phyloP scores from a whole-genome alignment of 805 yeast species.

The Cyberlindnera xylosilytica region DNA sequence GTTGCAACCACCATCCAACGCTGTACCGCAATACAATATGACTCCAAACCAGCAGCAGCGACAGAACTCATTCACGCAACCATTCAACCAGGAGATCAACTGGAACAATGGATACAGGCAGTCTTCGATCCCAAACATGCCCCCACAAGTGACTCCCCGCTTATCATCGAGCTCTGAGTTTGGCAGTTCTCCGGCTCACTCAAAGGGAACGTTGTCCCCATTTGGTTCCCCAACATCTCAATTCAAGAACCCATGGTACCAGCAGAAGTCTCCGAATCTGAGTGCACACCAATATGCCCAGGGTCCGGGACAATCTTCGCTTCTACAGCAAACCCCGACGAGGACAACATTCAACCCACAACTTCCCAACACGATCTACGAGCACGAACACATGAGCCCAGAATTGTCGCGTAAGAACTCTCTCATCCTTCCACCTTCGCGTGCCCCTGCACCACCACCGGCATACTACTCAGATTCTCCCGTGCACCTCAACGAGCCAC shows the following conservation, averaged over 20 bases:
- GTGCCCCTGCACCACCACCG: conserved; percentile 45
- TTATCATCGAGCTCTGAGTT: conserved; percentile 11
- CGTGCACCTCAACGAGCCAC: conserved; percentile 28
- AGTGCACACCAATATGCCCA: conserved; percentile 2
- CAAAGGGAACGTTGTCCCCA: conserved; percentile 18
- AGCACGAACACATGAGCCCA: conserved; percentile 31
- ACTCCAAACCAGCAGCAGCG: conserved; percentile 6
- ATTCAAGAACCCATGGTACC: conserved; percentile 29
- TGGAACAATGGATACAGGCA: conserved; percentile 26
- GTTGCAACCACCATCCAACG: conserved; percentile 4
- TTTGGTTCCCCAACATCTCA: conserved; percentile 29
- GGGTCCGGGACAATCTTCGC: conserved; percentile 3
- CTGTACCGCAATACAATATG: conserved; percentile 1
- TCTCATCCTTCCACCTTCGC: conserved; percentile 38
- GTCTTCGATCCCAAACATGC: conserved; percentile 17
- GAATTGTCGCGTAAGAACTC: conserved; percentile 21
- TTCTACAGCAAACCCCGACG: conserved; percentile 22
- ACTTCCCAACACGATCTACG: conserved; percentile 47
- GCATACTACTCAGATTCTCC: conserved; percentile 31
- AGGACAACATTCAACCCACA: conserved; percentile 30
- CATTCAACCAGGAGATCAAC: conserved; percentile 16
- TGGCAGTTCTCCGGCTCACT: conserved; percentile 3
- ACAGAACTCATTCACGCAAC: conserved; percentile 2
- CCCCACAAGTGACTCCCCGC: conserved; percentile 20
- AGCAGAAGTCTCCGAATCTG: conserved; percentile 17